A percentile compares a stretch with the other conserved stretches of the same genome.
Conservation (phyloP, 495 filamentous ascomycete species). For the Penicillium cosmopolitanum region DNA sequence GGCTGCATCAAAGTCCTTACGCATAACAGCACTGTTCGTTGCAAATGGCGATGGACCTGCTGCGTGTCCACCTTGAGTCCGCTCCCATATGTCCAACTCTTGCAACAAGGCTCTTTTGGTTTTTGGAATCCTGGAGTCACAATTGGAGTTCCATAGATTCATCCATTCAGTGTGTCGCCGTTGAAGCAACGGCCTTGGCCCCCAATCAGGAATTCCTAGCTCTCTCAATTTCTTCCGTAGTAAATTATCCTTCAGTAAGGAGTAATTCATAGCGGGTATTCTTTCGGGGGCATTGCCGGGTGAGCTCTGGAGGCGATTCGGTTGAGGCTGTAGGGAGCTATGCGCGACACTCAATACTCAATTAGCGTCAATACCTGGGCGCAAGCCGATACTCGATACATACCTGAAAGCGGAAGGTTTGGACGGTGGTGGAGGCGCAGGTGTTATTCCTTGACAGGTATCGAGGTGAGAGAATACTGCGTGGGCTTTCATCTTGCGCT, state of each 20-base stretch:
- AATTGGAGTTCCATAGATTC: slow-evolving; percentile 95
- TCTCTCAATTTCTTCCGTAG: slow-evolving; percentile 81
- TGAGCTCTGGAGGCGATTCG: slow-evolving; percentile 13
- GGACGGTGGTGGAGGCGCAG: slow-evolving; percentile 7
- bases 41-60: slow-evolving; percentile 22
- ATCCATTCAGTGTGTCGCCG: slow-evolving; percentile 90
- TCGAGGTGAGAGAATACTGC: slow-evolving; percentile 83
- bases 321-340: slow-evolving; percentile 30
- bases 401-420: slow-evolving; percentile 38
- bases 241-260: slow-evolving; percentile 72
- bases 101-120: slow-evolving; percentile 69
- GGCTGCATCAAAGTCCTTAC: slow-evolving; percentile 80
- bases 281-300: slow-evolving; percentile 53
- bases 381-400: slow-evolving; percentile 2
- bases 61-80: slow-evolving; percentile 60
- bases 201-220: slow-evolving; percentile 75
- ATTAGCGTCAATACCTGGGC: slow-evolving; percentile 16
- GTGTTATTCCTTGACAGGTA: slow-evolving; percentile 39
- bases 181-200: slow-evolving; percentile 68
- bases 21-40: slow-evolving; percentile 55
- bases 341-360: slow-evolving; percentile 5
- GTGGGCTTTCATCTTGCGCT: slow-evolving; percentile 71
- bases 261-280: slow-evolving; percentile 79
- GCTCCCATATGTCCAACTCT: slow-evolving; percentile 85
- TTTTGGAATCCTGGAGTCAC: slow-evolving; percentile 76